Conservation (phyloP, 1,139 yeast species). For the Yamadazyma triangularis region DNA sequence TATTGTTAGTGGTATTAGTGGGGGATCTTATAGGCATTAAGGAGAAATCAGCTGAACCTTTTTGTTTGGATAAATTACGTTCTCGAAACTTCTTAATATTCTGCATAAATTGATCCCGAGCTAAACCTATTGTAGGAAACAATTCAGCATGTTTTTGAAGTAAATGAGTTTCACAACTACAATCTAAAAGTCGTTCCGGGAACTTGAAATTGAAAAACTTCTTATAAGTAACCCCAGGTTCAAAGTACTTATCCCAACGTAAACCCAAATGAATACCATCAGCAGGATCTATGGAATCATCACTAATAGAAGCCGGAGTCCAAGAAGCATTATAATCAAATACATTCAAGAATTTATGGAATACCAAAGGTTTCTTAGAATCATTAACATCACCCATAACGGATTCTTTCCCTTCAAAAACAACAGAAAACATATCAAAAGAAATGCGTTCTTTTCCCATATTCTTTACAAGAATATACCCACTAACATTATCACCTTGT, state of each 20-base stretch:
- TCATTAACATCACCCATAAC: slow-evolving; percentile 18
- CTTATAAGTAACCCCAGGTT: slow-evolving; percentile 37
- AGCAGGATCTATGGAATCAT: slow-evolving; percentile 38
- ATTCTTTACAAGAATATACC: slow-evolving; percentile 47
- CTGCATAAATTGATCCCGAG: slow-evolving; percentile 14
- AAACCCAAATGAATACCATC: slow-evolving; percentile 33
- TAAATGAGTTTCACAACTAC: slow-evolving; percentile 35
- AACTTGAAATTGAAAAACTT: slow-evolving; percentile 38
- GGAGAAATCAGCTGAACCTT: slow-evolving; percentile 8
- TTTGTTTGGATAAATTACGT: slow-evolving; percentile 4
- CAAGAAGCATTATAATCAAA: slow-evolving; percentile 43
- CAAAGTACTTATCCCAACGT: slow-evolving; percentile 33
- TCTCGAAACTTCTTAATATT: slow-evolving; percentile 11
- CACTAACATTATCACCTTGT: slow-evolving; percentile 54
- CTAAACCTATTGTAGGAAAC: slow-evolving; percentile 36
- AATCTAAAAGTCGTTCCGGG: slow-evolving; percentile 40
- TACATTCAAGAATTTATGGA: slow-evolving; percentile 38
- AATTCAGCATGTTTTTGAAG: slow-evolving; percentile 32
- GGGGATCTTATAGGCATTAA: slow-evolving; percentile 2
- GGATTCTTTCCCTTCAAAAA: slow-evolving; percentile 46
- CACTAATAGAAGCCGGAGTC: slow-evolving; percentile 42
- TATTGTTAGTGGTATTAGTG: background rate
- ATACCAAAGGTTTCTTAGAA: slow-evolving; percentile 17
- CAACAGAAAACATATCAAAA: slow-evolving; percentile 56
- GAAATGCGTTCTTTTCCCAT: slow-evolving; percentile 33